These are phyloP conservation scores for Cutaneotrichosporon cavernicola DNA, from an alignment of 1,284 basidiomycete genomes.

Conservation along the genomic window DNA sequence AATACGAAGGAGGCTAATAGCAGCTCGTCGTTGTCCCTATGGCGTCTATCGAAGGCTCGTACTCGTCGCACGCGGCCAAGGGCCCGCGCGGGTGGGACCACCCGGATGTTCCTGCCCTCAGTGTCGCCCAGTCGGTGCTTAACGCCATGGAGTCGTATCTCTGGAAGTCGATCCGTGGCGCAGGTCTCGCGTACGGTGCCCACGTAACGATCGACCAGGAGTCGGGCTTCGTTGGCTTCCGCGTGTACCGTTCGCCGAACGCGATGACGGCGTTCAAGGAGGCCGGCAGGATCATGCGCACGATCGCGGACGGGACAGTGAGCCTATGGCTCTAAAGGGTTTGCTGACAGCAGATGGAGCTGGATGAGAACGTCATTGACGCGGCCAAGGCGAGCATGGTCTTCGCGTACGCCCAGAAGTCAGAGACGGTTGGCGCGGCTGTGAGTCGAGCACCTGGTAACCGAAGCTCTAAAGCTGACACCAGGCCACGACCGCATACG, in stretches of 20 bases:
- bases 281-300: constrained; percentile 70
- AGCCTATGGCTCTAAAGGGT: constrained; percentile 43
- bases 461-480: not conserved
- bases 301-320: constrained; percentile 75
- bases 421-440: constrained; percentile 79
- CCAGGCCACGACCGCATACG: constrained; percentile 70
- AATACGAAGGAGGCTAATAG: constrained; percentile 14
- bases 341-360: constrained; percentile 62
- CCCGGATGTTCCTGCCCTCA: constrained; percentile 78
- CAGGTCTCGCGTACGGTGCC: constrained; percentile 91
- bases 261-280: constrained; percentile 79
- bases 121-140: constrained; percentile 80
- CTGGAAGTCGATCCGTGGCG: constrained; percentile 88
- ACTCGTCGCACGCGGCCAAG: constrained; percentile 74
- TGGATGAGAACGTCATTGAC: constrained; percentile 82
- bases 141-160: constrained; percentile 94
- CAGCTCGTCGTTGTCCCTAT: constrained; percentile 83
- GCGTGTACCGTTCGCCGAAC: constrained; percentile 83
- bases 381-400: constrained; percentile 90
- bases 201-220: constrained; percentile 76
- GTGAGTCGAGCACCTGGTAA: not conserved
- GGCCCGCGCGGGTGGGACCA: constrained; percentile 74
- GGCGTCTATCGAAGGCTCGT: constrained; percentile 92
- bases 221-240: constrained; percentile 75
- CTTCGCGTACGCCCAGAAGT: constrained; percentile 73